A percentile compares a stretch with the other conserved stretches of the same genome.
Conservation (phyloP, 352 stramenopile genomes). For the Thalassiosira hispida region DNA sequence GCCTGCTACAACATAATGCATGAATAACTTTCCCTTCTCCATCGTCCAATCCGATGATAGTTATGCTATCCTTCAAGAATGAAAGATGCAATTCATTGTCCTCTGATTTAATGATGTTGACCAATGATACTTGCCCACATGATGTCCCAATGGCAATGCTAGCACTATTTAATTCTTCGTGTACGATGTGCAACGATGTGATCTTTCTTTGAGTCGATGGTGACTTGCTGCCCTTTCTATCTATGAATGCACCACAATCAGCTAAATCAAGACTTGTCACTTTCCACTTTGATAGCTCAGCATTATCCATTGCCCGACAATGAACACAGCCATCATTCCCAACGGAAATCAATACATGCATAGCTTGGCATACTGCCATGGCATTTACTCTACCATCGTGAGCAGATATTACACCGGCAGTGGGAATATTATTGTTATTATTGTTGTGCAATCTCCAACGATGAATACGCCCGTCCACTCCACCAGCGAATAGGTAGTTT, state of each 20-base stretch:
- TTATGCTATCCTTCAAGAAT: neutral
- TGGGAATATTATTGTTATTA: conserved; percentile 16
- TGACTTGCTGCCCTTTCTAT: neutral
- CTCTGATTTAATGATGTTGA: neutral
- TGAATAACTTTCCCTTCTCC: neutral
- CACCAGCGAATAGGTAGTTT: conserved; percentile 40
- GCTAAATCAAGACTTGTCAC: conserved; percentile 3
- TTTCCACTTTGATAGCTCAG: neutral
- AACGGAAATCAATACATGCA: conserved; percentile 31
- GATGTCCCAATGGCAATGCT: conserved; percentile 19
- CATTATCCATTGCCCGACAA: conserved; percentile 14
- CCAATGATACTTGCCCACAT: conserved; percentile 12
- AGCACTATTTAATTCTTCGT: neutral
- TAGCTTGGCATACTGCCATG: conserved; percentile 23
- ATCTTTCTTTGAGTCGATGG: neutral
- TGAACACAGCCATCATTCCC: conserved; percentile 40
- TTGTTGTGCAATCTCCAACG: conserved; percentile 34
- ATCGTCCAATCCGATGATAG: neutral
- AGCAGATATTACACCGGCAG: conserved; percentile 16
- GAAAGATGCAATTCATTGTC: neutral
- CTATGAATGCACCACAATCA: neutral
- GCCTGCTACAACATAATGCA: conserved; percentile 14
- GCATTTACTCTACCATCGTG: conserved; percentile 49
- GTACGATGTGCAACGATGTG: conserved; percentile 3
- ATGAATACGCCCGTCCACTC: conserved; percentile 58